A percentile compares a stretch with the other conserved stretches of the same genome.
phyloP scores from a whole-genome alignment of 2,329 filamentous ascomycete genomes.

The Fusarium sp. region DNA sequence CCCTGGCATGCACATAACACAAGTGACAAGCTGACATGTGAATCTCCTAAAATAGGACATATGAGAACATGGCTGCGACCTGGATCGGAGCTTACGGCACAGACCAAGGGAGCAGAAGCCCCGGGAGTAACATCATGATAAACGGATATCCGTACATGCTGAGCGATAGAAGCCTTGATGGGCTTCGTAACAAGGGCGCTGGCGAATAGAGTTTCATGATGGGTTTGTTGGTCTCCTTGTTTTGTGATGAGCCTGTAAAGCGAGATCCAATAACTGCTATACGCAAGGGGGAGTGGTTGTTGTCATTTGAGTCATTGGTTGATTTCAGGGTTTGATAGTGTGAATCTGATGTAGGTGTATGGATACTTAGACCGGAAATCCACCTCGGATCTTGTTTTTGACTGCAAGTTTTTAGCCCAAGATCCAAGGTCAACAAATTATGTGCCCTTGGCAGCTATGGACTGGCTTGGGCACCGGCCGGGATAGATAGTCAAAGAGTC shows the following conservation, averaged over 20 bases:
- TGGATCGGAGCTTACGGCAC: conserved; percentile 42
- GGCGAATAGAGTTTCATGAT: conserved; percentile 29
- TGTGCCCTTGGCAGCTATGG: conserved; percentile 12
- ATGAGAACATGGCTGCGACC: conserved; percentile 80
- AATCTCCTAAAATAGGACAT: conserved; percentile 65
- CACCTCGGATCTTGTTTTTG: conserved; percentile 23
- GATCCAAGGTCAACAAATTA: conserved; percentile 5
- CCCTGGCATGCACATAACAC: neutral
- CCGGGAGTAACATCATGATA: conserved; percentile 33
- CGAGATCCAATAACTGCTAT: conserved; percentile 9
- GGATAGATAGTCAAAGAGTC: conserved; percentile 33
- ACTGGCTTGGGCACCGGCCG: conserved; percentile 19
- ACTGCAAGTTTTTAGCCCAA: conserved; percentile 19
- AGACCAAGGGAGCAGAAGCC: conserved; percentile 36
- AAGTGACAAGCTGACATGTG: conserved; percentile 31
- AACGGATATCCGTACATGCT: neutral
- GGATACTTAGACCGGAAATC: conserved; percentile 14
- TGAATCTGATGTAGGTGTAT: conserved; percentile 16
- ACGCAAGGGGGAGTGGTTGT: conserved; percentile 23
- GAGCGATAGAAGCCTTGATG: conserved; percentile 22
- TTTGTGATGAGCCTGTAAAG: neutral
- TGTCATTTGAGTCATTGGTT: conserved; percentile 34
- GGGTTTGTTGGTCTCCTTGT: conserved; percentile 1
- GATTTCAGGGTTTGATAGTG: conserved; percentile 12
- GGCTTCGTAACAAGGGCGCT: conserved; percentile 11